Evolutionary conservation across 2,329 filamentous ascomycete species (phyloP).

Genomic region (Pseudocercospora eumusae): DNA sequence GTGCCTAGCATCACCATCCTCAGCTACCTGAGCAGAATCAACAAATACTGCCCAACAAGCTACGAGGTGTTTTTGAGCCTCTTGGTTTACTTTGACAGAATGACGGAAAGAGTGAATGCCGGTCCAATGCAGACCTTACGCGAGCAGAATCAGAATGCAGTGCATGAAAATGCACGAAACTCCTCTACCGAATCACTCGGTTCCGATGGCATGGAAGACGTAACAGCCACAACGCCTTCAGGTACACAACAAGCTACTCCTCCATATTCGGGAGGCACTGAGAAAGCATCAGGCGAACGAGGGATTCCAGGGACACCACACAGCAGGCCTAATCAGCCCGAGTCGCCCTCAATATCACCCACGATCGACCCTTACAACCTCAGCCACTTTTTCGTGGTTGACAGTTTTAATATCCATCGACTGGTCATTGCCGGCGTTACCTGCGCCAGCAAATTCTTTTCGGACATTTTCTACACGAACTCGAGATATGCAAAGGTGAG

Average conservation of each 20-base stretch:
- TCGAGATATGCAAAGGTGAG: conserved; percentile 96
- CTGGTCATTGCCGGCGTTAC: conserved; percentile 96
- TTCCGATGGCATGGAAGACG: conserved; percentile 37
- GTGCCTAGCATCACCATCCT: conserved; percentile 95
- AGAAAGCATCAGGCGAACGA: conserved; percentile 33
- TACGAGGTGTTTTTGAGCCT: conserved; percentile 97
- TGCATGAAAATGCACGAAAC: conserved; percentile 37
- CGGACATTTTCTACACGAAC: conserved; percentile 97
- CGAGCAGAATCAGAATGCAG: conserved; percentile 53
- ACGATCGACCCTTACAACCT: conserved; percentile 54
- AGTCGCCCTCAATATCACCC: conserved; percentile 40
- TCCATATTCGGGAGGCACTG: conserved; percentile 52
- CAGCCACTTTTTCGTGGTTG: conserved; percentile 84
- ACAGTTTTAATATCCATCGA: conserved; percentile 98
- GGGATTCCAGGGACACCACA: conserved; percentile 43
- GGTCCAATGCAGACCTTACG: conserved; percentile 67
- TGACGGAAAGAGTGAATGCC: conserved; percentile 94
- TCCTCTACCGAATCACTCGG: conserved; percentile 32
- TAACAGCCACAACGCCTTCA: conserved; percentile 32
- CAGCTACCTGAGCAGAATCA: conserved; percentile 92
- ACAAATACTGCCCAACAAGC: conserved; percentile 98
- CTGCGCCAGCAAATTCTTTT: conserved; percentile 99
- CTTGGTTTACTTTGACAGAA: conserved; percentile 96
- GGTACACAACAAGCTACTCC: conserved; percentile 50
- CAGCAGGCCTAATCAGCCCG: conserved; percentile 38